Percentiles rank a stretch among this genome's conserved stretches.
Evolutionary conservation across 2,329 filamentous ascomycete species (phyloP).

Genomic region (Ambrosiella xylebori): DNA sequence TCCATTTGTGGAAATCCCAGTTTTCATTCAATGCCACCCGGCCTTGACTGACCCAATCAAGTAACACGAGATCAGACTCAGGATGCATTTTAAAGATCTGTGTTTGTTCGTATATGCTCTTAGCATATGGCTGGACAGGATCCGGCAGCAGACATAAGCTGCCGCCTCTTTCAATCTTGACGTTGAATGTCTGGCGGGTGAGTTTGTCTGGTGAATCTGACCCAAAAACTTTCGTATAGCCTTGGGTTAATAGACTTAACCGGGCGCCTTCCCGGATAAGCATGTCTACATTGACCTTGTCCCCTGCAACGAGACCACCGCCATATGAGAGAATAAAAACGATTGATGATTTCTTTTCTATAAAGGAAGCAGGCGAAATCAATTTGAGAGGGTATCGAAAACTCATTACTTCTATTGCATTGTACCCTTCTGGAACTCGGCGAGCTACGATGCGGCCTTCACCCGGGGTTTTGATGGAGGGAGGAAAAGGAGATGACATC

Average conservation of each 20-base stretch:
- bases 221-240: constrained; percentile 93
- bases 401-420: constrained; percentile 54
- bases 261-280: constrained; percentile 46
- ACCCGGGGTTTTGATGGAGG: constrained; percentile 56
- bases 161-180: constrained; percentile 31
- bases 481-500: constrained; percentile 57
- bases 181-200: constrained; percentile 40
- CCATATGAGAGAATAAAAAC: constrained; percentile 90
- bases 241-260: constrained; percentile 52
- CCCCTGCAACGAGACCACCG: constrained; percentile 78
- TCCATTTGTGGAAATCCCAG: constrained; percentile 70
- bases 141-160: constrained; percentile 62
- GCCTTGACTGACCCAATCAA: constrained; percentile 92
- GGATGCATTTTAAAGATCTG: constrained; percentile 55
- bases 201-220: constrained; percentile 38
- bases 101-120: constrained; percentile 66
- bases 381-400: constrained; percentile 95
- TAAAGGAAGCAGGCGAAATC: constrained; percentile 57
- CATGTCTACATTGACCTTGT: constrained; percentile 59
- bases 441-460: constrained; percentile 61
- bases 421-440: constrained; percentile 52
- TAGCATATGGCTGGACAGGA: constrained; percentile 77
- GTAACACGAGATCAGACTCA: constrained; percentile 51
- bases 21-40: constrained; percentile 70
- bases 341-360: constrained; percentile 49